Conservation (phyloP, 1,284 basidiomycete species). For the Moniliophthora roreri region DNA sequence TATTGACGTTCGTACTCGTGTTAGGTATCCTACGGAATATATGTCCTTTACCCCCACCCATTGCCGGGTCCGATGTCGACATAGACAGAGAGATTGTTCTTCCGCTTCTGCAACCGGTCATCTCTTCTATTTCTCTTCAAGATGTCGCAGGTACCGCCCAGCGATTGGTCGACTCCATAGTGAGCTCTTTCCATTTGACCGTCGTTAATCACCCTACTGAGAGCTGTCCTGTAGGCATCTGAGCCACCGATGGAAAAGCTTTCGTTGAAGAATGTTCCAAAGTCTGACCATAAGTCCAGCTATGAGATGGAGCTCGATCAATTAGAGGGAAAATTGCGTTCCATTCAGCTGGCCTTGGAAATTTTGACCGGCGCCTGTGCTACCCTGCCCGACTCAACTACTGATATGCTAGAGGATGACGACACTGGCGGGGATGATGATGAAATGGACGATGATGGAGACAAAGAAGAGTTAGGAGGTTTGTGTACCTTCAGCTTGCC, state of each 20-base stretch:
- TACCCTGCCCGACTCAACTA: constrained; percentile 71
- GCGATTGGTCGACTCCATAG: constrained; percentile 55
- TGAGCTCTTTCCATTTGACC: constrained; percentile 28
- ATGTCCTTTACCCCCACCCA: constrained; percentile 66
- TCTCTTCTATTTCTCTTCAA: constrained; percentile 61
- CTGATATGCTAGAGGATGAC: constrained; percentile 28
- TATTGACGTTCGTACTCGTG: background rate
- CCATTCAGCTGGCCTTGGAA: constrained; percentile 80
- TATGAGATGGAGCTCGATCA: constrained; percentile 70
- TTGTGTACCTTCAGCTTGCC: background rate
- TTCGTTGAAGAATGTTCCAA: constrained; percentile 60
- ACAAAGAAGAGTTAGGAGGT: constrained; percentile 17
- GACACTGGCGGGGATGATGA: constrained; percentile 33
- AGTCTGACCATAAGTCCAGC: constrained; percentile 70
- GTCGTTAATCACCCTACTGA: background rate
- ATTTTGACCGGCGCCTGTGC: constrained; percentile 86
- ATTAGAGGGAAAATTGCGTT: constrained; percentile 74
- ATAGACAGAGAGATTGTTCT: constrained; percentile 72
- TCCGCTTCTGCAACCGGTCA: constrained; percentile 69
- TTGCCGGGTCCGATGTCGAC: constrained; percentile 62
- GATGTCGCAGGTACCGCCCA: constrained; percentile 53
- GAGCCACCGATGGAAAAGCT: constrained; percentile 57
- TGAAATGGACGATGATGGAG: constrained; percentile 38
- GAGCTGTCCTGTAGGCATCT: constrained; percentile 30
- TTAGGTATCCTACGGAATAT: constrained; percentile 78